phyloP scores from a whole-genome alignment of 2,329 filamentous ascomycete species.

The Hortaea werneckii region DNA sequence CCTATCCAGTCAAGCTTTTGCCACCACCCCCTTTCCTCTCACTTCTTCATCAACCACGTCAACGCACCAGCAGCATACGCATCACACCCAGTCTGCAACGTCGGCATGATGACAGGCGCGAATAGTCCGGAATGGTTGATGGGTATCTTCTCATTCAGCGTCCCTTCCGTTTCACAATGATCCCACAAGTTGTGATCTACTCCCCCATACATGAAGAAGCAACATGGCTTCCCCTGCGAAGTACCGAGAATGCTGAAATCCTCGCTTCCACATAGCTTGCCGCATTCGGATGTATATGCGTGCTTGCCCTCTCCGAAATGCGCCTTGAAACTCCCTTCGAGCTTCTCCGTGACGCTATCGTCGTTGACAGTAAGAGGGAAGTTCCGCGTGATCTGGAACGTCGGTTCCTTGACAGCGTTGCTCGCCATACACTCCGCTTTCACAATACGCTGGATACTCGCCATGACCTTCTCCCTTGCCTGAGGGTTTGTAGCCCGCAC shows the following conservation, averaged over 20 bases:
- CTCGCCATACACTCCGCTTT: slow-evolving; percentile 44
- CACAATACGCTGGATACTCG: slow-evolving; percentile 43
- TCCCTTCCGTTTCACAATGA: slow-evolving; percentile 35
- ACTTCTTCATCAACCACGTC: slow-evolving; percentile 22
- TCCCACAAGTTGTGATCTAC: slow-evolving; percentile 43
- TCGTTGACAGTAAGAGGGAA: slow-evolving; percentile 47
- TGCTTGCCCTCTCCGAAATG: slow-evolving; percentile 34
- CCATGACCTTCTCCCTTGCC: slow-evolving; percentile 39
- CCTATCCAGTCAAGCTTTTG: background rate
- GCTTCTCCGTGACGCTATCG: slow-evolving; percentile 28
- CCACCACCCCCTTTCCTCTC: background rate
- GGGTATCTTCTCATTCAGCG: slow-evolving; percentile 40
- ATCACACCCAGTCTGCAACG: slow-evolving; percentile 41
- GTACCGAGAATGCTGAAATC: slow-evolving; percentile 50
- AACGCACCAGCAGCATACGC: slow-evolving; percentile 27
- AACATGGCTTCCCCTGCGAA: slow-evolving; percentile 38
- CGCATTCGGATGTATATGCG: slow-evolving; percentile 29
- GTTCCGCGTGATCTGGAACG: slow-evolving; percentile 30
- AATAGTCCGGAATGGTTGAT: slow-evolving; percentile 52
- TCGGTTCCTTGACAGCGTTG: slow-evolving; percentile 34
- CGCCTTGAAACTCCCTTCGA: slow-evolving; percentile 35
- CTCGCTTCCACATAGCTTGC: slow-evolving; percentile 41
- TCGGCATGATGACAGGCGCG: slow-evolving; percentile 49
- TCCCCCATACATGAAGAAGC: slow-evolving; percentile 49
- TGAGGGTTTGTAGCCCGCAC: slow-evolving; percentile 39